Evolutionary conservation across 352 stramenopile species (phyloP).

Genomic region (Globisporangium uncinulatum): DNA sequence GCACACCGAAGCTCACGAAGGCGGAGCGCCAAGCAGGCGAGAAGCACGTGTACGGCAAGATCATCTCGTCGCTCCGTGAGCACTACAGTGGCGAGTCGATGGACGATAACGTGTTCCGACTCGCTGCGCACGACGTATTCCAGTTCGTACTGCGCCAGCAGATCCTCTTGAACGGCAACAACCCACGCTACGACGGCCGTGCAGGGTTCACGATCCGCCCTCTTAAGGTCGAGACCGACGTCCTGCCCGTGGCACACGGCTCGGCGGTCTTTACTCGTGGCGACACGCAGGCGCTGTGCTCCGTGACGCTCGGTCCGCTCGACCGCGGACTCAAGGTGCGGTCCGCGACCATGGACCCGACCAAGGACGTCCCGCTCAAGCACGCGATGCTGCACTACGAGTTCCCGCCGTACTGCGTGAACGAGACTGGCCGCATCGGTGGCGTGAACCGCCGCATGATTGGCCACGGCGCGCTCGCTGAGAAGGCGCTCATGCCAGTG

Average conservation of each 20-base stretch:
- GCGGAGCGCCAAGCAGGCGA: constrained; percentile 58
- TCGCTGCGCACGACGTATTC: constrained; percentile 76
- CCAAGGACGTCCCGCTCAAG: constrained; percentile 42
- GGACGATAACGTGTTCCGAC: constrained; percentile 46
- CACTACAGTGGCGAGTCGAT: constrained; percentile 33
- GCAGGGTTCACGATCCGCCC: constrained; percentile 72
- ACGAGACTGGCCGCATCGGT: constrained; percentile 88
- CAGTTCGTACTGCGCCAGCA: constrained; percentile 61
- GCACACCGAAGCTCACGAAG: constrained; percentile 39
- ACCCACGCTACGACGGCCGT: constrained; percentile 84
- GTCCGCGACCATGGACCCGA: constrained; percentile 42
- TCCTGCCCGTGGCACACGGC: constrained; percentile 87
- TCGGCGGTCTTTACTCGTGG: constrained; percentile 86
- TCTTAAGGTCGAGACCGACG: constrained; percentile 80
- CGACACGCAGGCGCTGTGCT: constrained; percentile 88
- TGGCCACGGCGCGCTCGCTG: constrained; percentile 95
- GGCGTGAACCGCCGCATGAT: constrained; percentile 92
- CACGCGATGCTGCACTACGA: constrained; percentile 97
- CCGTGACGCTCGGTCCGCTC: constrained; percentile 82
- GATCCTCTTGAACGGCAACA: constrained; percentile 49
- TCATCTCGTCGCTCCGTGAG: constrained; percentile 54
- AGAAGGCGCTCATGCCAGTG: constrained; percentile 93
- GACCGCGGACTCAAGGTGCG: constrained; percentile 71
- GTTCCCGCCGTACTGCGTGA: constrained; percentile 97
- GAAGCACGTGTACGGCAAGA: constrained; percentile 60